Evolutionary conservation across 768 basidiomycete genomes (phyloP), one percentile per base, ranked within the genome.

Genomic region (Phlebiopsis flavidoalba): DNA sequence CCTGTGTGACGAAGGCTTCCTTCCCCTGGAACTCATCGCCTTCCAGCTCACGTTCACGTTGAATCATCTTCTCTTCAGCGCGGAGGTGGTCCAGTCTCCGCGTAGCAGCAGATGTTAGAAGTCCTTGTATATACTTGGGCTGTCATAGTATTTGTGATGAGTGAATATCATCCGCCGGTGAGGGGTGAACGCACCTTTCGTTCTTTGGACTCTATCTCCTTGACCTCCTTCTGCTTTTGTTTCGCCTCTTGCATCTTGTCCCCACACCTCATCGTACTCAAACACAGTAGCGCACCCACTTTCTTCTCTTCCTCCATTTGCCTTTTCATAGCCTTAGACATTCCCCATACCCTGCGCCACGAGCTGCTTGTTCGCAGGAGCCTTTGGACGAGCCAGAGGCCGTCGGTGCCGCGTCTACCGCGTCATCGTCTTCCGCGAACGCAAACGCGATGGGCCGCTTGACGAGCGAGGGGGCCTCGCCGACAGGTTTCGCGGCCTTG

Each of bases 11-110:
- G 68, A 98, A 99, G n/a, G 86, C 80, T 58, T 98, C 97, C 77
- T 95, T 98, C 77, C 93, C 97, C 59, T 81, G 81, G 71, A 93
- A 99, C 71, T 94, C 83, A 63, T 95, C 95, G 0, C 97, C 97
- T 75, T 99, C 97, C 19, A 81, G 76, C 74, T 95, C 93, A 21
- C 97, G 83, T 72, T 98, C 97, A 48, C 84, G 81, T 71, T 95
- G 91, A 71, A 98, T 88, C 89, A 96, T 89, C 80, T 98, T 98
- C 75, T 98, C 96, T 73, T 99, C 97, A 0, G 97, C 97, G 57
- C 95, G 82, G 11, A 98, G 75, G 67, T 92, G 83, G 72, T 99
- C 97, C 52, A 96, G 72, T 67, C 87, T 85, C 24, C 97, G 83
- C 26, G 93, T 93, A n/a, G 87, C 85, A 31, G 97, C 95, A 8